phyloP scores from a whole-genome alignment of 2,329 filamentous ascomycete species.

The Colletotrichum filicis region DNA sequence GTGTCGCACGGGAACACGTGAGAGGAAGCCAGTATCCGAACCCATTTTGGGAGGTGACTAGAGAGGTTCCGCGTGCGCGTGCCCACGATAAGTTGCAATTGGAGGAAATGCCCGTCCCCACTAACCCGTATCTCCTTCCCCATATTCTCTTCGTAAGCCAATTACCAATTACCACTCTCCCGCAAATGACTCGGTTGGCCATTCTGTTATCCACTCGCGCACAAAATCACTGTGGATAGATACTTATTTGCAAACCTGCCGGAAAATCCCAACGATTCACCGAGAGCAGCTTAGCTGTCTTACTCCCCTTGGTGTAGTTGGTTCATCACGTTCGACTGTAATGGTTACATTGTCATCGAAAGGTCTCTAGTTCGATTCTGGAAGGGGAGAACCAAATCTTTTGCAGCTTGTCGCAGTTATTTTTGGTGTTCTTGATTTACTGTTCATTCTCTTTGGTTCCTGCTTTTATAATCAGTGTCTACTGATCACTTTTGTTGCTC shows the following conservation, averaged over 20 bases:
- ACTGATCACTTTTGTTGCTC: background rate
- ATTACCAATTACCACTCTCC: background rate
- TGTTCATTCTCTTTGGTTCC: background rate
- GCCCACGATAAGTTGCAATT: background rate
- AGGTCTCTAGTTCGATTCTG: constrained; percentile 29
- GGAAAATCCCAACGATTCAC: background rate
- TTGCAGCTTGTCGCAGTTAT: background rate
- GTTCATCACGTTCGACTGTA: constrained; percentile 33
- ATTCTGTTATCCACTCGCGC: background rate
- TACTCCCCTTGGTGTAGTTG: constrained; percentile 19
- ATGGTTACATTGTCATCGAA: constrained; percentile 29
- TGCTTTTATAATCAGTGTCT: background rate
- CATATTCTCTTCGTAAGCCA: background rate
- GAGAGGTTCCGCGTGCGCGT: background rate
- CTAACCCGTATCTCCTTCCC: background rate
- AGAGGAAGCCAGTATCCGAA: background rate
- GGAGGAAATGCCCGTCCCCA: background rate
- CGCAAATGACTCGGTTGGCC: background rate
- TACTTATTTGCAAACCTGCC: accelerated
- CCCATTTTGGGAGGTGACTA: background rate
- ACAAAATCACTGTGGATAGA: accelerated
- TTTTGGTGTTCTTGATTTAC: no score
- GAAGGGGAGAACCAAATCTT: background rate
- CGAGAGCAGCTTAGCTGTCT: constrained; percentile 6
- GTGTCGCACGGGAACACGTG: background rate